phyloP scores from a whole-genome alignment of 768 basidiomycete genomes.

The Mrakia gelida region DNA sequence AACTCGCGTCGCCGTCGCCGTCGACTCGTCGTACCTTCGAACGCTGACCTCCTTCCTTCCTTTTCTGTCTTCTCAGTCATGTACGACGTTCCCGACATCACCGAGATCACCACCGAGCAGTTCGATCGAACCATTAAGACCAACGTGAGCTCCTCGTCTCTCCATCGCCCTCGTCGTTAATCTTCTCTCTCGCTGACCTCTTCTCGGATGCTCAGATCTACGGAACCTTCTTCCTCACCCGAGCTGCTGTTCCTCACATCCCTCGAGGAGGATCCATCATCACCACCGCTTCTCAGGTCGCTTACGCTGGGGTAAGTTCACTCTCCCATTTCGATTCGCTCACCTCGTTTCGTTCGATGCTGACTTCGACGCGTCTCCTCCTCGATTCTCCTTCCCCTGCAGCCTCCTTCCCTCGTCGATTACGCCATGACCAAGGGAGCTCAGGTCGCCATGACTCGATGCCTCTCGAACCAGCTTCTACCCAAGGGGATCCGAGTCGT shows the following conservation, averaged over 20 bases:
- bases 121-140: constrained; percentile 29
- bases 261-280: constrained; percentile 26
- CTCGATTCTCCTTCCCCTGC: not conserved
- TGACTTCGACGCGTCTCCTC: not conserved
- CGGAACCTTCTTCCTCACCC: constrained; percentile 32
- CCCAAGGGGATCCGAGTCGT: constrained; percentile 31
- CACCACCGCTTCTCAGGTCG: constrained; percentile 35
- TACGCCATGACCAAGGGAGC: constrained; percentile 32
- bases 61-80: constrained; percentile 9
- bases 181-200: not conserved
- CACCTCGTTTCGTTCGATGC: not conserved
- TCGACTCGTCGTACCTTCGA: too few species aligned
- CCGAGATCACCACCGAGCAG: constrained; percentile 31
- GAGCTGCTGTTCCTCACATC: constrained; percentile 30
- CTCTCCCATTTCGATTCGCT: not conserved
- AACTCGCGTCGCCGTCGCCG: too few species aligned
- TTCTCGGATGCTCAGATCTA: not conserved
- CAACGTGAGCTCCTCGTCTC: not conserved
- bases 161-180: constrained; percentile 12
- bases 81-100: constrained; percentile 21
- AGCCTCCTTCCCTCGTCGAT: constrained; percentile 10
- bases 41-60: too few species aligned
- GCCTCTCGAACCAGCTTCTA: constrained; percentile 30
- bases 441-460: constrained; percentile 23
- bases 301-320: constrained; percentile 39